These are phyloP conservation scores for Rusavskia elegans DNA, from an alignment of 495 filamentous ascomycete genomes.

Conservation along the genomic window DNA sequence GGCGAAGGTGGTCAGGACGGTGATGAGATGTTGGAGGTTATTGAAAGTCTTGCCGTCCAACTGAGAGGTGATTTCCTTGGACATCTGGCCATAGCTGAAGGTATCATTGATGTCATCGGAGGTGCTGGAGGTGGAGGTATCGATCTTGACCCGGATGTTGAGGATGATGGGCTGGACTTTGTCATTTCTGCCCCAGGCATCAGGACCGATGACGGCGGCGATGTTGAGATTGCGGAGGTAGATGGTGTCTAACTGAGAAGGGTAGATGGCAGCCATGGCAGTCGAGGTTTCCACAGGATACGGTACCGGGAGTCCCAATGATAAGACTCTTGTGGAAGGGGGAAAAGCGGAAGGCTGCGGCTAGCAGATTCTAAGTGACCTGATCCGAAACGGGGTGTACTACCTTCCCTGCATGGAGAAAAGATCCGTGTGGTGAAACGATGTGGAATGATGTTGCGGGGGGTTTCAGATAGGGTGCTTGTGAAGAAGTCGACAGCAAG, in stretches of 20 bases:
- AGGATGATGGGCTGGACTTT: slow-evolving; percentile 8
- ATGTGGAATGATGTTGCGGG: background rate
- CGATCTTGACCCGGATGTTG: slow-evolving; percentile 3
- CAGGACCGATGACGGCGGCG: slow-evolving; percentile 11
- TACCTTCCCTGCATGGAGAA: background rate
- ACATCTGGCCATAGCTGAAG: slow-evolving; percentile 12
- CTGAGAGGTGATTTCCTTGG: slow-evolving; percentile 5
- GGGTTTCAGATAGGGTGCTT: too few species aligned
- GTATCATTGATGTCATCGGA: slow-evolving; percentile 10
- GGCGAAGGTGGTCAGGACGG: background rate
- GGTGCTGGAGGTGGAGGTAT: slow-evolving; percentile 7
- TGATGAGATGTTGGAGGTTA: slow-evolving; percentile 3
- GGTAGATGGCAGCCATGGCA: background rate
- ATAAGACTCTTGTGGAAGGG: background rate
- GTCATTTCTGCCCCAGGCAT: slow-evolving; percentile 12
- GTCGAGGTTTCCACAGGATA: background rate
- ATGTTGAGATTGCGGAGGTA: slow-evolving; percentile 10
- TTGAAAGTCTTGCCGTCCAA: slow-evolving; percentile 4
- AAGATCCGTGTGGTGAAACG: background rate
- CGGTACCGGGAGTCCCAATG: too few species aligned
- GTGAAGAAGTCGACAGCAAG: too few species aligned
- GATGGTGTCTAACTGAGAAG: slow-evolving; percentile 5
- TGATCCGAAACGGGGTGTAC: background rate
- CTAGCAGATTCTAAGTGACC: background rate
- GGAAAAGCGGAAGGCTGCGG: background rate